Base-by-base conservation (phyloP, 306 rosid genomes). In the Vigna trinervia region DNA sequence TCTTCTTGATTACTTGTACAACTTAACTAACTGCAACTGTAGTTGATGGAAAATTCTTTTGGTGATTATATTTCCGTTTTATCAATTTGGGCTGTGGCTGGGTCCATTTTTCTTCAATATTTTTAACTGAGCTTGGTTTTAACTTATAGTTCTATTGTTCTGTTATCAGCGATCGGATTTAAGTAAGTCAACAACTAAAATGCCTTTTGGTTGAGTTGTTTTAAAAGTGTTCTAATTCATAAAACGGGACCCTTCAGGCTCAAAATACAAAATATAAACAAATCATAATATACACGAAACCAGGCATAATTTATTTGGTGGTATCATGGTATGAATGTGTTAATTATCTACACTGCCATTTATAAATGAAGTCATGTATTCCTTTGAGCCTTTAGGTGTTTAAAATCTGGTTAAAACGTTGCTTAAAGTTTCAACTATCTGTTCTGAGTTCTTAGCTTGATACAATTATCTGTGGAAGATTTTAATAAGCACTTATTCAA, bases 21-120 rank as follows among this genome's bases (percentile, higher is more conserved):
- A 47, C 28, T 48, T 75, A 75, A 58, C 62, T 63, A 3, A 45
- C 50, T 4, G 15, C 50, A 45, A 58, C 54, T 30, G 59, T 15
- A 36, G 39, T 34, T 48, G 72, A 5, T 36, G 60, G 15, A 68
- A 50, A 8, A 65, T 23, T 74, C 30, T n/a, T 38, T 50, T 75
- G 15, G 15, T 64, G 79, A 64, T 72, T 10, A 72, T 54, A 32
- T 54, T 32, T 19, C 34, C 20, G 53, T 8, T 26, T 19, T 38
- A 6, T 19, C 59, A 5, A 65, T 26, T 28, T 63, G 39, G 73
- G 73, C 22, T 59, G 64, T 78, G 53, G 17, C 39, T 71, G 66
- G 77, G 26, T 50, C 39, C 64, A 39, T 79, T 72, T 41, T 80
- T 48, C 28, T 68, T 59, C 57, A 7, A 45, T 17, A 10, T 52